These are phyloP conservation scores for Sarcomyxa edulis DNA, from an alignment of 768 basidiomycete species.

Conservation along the genomic window DNA sequence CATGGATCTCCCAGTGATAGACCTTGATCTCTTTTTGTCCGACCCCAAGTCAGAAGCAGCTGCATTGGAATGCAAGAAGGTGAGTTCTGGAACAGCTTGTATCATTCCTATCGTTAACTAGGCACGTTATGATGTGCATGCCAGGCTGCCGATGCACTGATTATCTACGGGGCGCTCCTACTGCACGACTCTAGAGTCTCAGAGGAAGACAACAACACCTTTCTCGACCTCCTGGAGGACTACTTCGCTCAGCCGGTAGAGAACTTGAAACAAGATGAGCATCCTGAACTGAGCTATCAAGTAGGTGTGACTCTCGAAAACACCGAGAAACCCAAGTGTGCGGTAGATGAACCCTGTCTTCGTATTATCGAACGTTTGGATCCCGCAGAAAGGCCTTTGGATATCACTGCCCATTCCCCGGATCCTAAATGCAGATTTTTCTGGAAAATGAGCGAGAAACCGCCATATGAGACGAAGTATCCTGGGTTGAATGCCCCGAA, in stretches of 20 bases:
- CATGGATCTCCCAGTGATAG: slow-evolving; percentile 65
- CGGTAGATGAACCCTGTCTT: slow-evolving; percentile 78
- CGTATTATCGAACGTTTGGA: slow-evolving; percentile 73
- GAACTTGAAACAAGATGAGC: slow-evolving; percentile 68
- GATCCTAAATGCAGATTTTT: slow-evolving; percentile 97
- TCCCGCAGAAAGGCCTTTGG: slow-evolving; percentile 77
- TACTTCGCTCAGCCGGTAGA: slow-evolving; percentile 77
- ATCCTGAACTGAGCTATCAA: slow-evolving; percentile 86
- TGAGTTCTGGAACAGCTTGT: slow-evolving; percentile 14
- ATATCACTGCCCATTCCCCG: slow-evolving; percentile 71
- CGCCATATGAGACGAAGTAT: slow-evolving; percentile 75
- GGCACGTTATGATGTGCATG: slow-evolving; percentile 3
- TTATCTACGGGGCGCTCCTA: slow-evolving; percentile 81
- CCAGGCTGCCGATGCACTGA: slow-evolving; percentile 78
- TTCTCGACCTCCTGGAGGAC: slow-evolving; percentile 89
- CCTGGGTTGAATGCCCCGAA: slow-evolving; percentile 78
- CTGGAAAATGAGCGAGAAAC: slow-evolving; percentile 73
- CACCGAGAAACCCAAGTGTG: slow-evolving; percentile 88
- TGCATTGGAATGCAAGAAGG: slow-evolving; percentile 68
- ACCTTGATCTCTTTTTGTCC: slow-evolving; percentile 68
- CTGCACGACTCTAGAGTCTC: slow-evolving; percentile 82
- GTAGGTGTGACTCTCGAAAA: slow-evolving; percentile 95
- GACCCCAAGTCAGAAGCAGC: slow-evolving; percentile 36
- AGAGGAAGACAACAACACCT: slow-evolving; percentile 73
- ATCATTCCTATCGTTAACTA: slow-evolving; percentile 4